These are phyloP conservation scores for Lepidopterella palustris DNA, from an alignment of 495 filamentous ascomycete genomes.

Conservation along the genomic window DNA sequence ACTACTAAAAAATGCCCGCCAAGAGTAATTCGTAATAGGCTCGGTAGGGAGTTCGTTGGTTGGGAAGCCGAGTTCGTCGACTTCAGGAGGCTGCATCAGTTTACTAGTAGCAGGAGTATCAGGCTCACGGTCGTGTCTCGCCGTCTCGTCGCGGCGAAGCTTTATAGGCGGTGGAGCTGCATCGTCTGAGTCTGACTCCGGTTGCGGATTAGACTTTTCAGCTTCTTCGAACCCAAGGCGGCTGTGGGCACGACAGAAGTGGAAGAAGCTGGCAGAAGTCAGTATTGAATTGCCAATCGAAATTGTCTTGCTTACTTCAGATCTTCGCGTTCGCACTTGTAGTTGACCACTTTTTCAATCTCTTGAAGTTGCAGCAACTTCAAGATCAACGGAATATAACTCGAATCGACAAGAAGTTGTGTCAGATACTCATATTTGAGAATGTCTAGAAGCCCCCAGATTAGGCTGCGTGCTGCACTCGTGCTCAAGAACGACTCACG, in stretches of 20 bases:
- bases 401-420: conserved; percentile 86
- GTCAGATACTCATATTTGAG: conserved; percentile 94
- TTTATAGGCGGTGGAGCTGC: conserved; percentile 69
- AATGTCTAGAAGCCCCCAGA: conserved; percentile 77
- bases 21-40: conserved; percentile 83
- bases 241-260: conserved; percentile 57
- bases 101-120: conserved; percentile 4
- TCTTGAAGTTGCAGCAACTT: conserved; percentile 93
- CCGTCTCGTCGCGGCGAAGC: conserved; percentile 12
- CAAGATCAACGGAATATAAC: conserved; percentile 84
- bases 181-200: conserved; percentile 53
- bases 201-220: conserved; percentile 9
- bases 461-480: too few relatives aligned
- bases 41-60: conserved; percentile 52
- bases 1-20: conserved; percentile 85
- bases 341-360: conserved; percentile 78
- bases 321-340: conserved; percentile 74
- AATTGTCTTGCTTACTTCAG: conserved; percentile 53
- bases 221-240: conserved; percentile 23
- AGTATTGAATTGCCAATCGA: neutral
- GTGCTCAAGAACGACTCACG: conserved; percentile 59
- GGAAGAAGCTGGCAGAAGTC: conserved; percentile 62
- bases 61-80: conserved; percentile 83
- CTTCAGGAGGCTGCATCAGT: conserved; percentile 56
- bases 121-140: conserved; percentile 1